These are phyloP conservation scores for Geotrichum restrictum DNA, from an alignment of 1,139 yeast genomes.

Conservation along the genomic window DNA sequence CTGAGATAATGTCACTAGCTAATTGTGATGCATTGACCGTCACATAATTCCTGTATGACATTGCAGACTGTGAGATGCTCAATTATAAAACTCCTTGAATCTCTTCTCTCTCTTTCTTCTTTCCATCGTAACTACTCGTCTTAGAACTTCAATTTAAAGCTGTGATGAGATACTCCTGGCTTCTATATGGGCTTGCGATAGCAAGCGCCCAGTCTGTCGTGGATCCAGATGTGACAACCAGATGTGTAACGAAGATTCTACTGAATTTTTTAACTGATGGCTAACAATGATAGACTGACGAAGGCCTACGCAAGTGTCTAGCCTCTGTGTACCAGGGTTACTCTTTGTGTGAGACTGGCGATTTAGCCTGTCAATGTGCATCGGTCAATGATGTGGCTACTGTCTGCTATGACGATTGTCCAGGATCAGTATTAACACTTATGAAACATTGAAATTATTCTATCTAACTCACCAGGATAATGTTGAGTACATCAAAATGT, in stretches of 20 bases:
- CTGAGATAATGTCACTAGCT: too few relatives aligned
- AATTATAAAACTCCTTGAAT: neutral
- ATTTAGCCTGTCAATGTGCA: constrained; percentile 28
- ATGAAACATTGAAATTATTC: neutral
- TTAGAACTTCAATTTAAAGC: neutral
- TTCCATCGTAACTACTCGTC: neutral
- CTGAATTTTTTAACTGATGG: neutral
- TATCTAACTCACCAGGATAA: constrained; percentile 9
- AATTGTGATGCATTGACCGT: neutral
- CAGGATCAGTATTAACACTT: constrained; percentile 23
- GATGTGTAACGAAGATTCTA: constrained; percentile 11
- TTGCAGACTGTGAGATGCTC: neutral
- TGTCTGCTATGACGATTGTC: constrained; percentile 25
- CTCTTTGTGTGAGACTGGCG: constrained; percentile 25
- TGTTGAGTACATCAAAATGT: constrained; percentile 17
- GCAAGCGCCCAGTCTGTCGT: neutral
- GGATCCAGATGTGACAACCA: constrained; percentile 5
- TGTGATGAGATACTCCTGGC: constrained; percentile 7
- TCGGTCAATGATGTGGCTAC: constrained; percentile 26
- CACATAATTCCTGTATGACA: neutral
- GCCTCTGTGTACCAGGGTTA: constrained; percentile 22
- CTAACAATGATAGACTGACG: constrained; percentile 17
- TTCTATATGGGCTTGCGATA: constrained; percentile 3
- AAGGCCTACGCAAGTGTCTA: constrained; percentile 19
- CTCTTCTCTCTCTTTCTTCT: neutral